Evolutionary conservation across 2,329 filamentous ascomycete genomes (phyloP).

Genomic region (Mycosphaerelloides madeirae): DNA sequence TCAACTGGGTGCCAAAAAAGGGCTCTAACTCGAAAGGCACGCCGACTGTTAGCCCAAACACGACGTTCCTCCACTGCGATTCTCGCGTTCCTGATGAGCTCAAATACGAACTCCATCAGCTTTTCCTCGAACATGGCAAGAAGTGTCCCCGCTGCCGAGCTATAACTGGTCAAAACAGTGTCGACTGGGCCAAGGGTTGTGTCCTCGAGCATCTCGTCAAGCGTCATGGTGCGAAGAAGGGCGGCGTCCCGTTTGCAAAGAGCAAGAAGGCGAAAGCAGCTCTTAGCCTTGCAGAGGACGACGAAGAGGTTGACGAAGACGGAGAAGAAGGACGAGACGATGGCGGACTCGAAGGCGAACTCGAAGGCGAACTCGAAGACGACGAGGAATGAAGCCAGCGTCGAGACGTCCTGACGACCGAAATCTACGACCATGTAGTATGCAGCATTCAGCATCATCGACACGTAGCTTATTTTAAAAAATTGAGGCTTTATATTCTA

Average conservation of each 20-base stretch:
- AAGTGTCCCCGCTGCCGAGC: constrained; percentile 57
- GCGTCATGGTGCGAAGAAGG: constrained; percentile 53
- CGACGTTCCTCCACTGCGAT: constrained; percentile 57
- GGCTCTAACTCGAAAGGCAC: constrained; percentile 34
- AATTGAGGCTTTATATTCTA: no score
- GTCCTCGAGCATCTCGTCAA: constrained; percentile 60
- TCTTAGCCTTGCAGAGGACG: constrained; percentile 67
- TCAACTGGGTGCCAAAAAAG: constrained; percentile 58
- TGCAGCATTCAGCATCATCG: no score
- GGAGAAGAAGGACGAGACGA: constrained; percentile 73
- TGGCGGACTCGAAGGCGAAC: constrained; percentile 44
- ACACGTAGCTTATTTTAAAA: no score
- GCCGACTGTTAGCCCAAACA: constrained; percentile 44
- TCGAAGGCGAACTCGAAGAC: constrained; percentile 16
- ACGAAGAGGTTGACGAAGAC: constrained; percentile 76
- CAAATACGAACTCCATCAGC: constrained; percentile 59
- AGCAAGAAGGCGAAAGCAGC: constrained; percentile 57
- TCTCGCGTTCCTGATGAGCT: constrained; percentile 57
- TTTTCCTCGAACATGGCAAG: constrained; percentile 60
- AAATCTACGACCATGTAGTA: no score
- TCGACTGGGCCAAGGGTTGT: constrained; percentile 60
- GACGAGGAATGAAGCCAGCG: background rate
- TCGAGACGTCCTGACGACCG: no score
- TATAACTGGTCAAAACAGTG: constrained; percentile 55
- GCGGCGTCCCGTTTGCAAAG: constrained; percentile 26